phyloP scores from a whole-genome alignment of 345 rosid species.

The Arabidopsis arenosa region DNA sequence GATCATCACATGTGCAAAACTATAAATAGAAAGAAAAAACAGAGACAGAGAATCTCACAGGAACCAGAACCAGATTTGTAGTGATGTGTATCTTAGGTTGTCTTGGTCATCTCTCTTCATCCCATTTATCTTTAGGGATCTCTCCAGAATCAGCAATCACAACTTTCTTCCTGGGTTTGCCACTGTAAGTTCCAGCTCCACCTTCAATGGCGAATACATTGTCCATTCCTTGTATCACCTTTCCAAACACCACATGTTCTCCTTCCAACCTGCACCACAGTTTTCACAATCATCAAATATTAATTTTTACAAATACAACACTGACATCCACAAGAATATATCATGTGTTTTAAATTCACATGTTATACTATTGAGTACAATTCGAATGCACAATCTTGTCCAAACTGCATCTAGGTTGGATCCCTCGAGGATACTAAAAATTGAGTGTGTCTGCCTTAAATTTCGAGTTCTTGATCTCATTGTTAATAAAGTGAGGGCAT shows the following conservation, averaged over 20 bases:
- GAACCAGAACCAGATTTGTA: slow-evolving; percentile 30
- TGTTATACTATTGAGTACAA: background rate
- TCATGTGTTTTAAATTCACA: background rate
- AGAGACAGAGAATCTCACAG: slow-evolving; percentile 23
- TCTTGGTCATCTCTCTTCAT: slow-evolving; percentile 63
- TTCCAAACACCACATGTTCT: slow-evolving; percentile 94
- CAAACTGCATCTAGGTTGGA: background rate
- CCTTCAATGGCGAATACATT: slow-evolving; percentile 87
- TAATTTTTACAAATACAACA: background rate
- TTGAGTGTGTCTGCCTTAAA: background rate
- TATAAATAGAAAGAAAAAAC: background rate
- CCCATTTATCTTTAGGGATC: slow-evolving; percentile 90
- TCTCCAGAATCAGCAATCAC: slow-evolving; percentile 81
- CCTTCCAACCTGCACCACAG: slow-evolving; percentile 79
- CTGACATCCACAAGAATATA: background rate
- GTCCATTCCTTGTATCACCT: slow-evolving; percentile 96
- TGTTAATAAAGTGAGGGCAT: background rate
- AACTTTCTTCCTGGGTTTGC: slow-evolving; percentile 92
- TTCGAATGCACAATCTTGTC: slow-evolving; percentile 1
- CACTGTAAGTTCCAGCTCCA: slow-evolving; percentile 95
- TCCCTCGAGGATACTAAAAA: background rate
- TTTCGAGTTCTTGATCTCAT: background rate
- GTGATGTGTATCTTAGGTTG: slow-evolving; percentile 10
- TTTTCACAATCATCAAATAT: slow-evolving; percentile 14
- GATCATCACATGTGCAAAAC: slow-evolving; percentile 34